Conservation (phyloP, 2,329 filamentous ascomycete genomes). For the Zymoseptoria ardabiliae region DNA sequence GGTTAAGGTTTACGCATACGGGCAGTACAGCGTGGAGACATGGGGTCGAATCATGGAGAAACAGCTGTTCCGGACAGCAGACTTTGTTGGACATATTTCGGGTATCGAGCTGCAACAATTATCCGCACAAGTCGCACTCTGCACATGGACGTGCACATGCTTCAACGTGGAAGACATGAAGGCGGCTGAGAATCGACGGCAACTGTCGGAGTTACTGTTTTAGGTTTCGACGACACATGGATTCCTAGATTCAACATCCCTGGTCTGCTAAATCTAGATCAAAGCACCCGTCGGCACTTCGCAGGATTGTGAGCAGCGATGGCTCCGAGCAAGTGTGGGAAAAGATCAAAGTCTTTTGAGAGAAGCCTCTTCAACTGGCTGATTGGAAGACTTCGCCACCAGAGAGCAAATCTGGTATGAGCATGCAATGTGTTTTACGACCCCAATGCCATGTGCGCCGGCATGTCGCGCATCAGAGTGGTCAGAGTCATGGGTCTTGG, state of each 20-base stretch:
- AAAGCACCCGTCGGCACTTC: background rate
- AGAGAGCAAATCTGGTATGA: no score
- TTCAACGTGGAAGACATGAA: background rate
- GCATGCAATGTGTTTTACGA: no score
- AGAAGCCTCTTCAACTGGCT: no score
- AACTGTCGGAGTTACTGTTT: background rate
- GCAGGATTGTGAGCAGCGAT: background rate
- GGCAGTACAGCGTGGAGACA: background rate
- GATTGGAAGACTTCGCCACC: no score
- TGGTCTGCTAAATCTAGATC: background rate
- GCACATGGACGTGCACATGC: background rate
- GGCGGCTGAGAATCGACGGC: background rate
- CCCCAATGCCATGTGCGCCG: no score
- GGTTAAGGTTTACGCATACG: background rate
- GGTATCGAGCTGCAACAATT: background rate
- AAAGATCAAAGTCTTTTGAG: background rate
- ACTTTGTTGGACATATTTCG: background rate
- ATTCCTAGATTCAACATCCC: background rate
- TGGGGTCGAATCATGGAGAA: background rate
- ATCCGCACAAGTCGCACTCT: background rate
- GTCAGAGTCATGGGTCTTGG: background rate
- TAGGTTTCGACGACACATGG: background rate
- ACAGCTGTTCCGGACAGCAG: background rate
- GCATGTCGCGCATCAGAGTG: background rate
- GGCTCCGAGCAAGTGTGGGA: background rate